These are phyloP conservation scores for Rosellinia necatrix DNA, from an alignment of 2,329 filamentous ascomycete genomes.

Conservation along the genomic window DNA sequence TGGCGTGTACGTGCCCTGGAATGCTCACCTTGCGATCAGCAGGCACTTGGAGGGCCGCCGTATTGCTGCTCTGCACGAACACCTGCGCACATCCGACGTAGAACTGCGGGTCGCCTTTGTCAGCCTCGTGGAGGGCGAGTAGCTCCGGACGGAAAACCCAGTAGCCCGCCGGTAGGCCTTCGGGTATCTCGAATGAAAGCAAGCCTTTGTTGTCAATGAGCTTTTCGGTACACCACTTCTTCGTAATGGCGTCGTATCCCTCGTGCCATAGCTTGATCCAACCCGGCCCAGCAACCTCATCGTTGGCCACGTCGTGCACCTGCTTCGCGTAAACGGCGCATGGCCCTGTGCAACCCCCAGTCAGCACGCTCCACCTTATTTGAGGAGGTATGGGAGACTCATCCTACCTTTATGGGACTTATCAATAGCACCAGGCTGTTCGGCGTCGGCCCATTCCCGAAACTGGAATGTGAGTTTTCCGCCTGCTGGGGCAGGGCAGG, in stretches of 20 bases:
- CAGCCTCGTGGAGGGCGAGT: constrained; percentile 68
- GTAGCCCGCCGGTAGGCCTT: constrained; percentile 64
- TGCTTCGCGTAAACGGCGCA: constrained; percentile 77
- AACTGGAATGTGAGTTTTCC: constrained; percentile 69
- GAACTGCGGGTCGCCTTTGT: constrained; percentile 68
- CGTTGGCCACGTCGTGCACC: constrained; percentile 58
- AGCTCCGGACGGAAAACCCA: constrained; percentile 76
- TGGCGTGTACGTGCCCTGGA: constrained; percentile 64
- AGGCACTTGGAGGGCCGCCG: constrained; percentile 53
- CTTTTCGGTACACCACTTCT: constrained; percentile 72
- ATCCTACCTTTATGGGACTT: constrained; percentile 43
- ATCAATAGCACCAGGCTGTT: constrained; percentile 61
- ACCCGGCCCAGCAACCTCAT: constrained; percentile 63
- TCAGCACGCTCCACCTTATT: constrained; percentile 34
- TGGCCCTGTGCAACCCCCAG: constrained; percentile 60
- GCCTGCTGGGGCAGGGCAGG: constrained; percentile 55
- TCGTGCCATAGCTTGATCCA: constrained; percentile 82
- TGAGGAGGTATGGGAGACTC: no score
- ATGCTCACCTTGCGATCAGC: constrained; percentile 61
- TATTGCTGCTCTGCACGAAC: constrained; percentile 57
- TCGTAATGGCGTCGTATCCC: constrained; percentile 60
- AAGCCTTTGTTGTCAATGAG: constrained; percentile 68
- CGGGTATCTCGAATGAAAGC: constrained; percentile 65
- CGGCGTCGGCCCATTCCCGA: constrained; percentile 62
- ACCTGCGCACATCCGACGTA: constrained; percentile 75